Base-by-base conservation (phyloP, 148 eudicot genomes). In the Silene conica region DNA sequence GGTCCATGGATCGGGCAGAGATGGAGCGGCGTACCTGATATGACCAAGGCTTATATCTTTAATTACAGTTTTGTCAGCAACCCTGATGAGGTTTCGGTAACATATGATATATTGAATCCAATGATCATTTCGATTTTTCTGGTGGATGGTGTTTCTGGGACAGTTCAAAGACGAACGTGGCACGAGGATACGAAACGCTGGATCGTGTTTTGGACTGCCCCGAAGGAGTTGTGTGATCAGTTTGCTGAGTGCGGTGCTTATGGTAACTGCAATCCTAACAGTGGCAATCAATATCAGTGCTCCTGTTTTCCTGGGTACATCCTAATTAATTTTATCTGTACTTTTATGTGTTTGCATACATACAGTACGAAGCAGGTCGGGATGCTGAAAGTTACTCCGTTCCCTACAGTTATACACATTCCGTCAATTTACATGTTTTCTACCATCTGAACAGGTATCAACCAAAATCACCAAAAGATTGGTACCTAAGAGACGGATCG, bases 1-100 rank as follows among this genome's bases (percentile, higher is more conserved):
- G 90, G 90, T 38, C 82, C 87, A 2, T 89, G 90, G 93, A 78
- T 74, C 0, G 89, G 90, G 19, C 48, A 34, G 16, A 69, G 81
- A 56, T 82, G 83, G 83, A 85, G 85, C 15, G 87, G 90, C 19
- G 64, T 85, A 1, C 90, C 86, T 0, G 80, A 77, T 8, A 79
- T 89, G 90, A 73, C 83, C 0, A 61, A 54, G 4, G 62, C 59
- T n/a, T 79, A 15, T 48, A 80, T 85, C n/a, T 80, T 78, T 64
- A 82, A 73, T 16, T 31, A 76, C 60, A 71, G 56, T 2, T 87
- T 78, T 46, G 69, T 82, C 12, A 71, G 69, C 28, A 75, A 77
- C 67, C 38, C 59, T 4, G 71, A 78, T 62, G 89, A 88, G 67
- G 74, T 80, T 6, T 74, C 25, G n/a, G 71, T 80, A n/a, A 74